Evolutionary conservation across 768 basidiomycete genomes (phyloP).

Genomic region (Hydnum rufescens): DNA sequence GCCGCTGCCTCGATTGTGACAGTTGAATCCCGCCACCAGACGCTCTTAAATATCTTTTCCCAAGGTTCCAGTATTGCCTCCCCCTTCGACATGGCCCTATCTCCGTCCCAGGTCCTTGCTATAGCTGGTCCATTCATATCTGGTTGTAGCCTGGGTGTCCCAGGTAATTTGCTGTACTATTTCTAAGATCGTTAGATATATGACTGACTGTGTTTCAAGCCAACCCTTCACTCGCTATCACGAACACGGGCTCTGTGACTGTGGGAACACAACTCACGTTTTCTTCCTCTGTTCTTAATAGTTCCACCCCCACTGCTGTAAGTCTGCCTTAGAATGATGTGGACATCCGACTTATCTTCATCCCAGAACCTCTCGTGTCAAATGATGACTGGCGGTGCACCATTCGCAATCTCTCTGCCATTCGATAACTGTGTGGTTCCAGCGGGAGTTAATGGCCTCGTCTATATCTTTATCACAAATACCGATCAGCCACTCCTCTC

Average conservation of each 20-base stretch:
- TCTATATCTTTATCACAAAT: constrained; percentile 50
- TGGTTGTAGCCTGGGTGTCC: constrained; percentile 43
- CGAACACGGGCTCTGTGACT: constrained; percentile 36
- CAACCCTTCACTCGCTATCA: constrained; percentile 38
- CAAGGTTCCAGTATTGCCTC: constrained; percentile 35
- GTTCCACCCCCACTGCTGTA: constrained; percentile 14
- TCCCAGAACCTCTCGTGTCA: constrained; percentile 44
- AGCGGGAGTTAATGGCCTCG: constrained; percentile 45
- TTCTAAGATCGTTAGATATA: not conserved
- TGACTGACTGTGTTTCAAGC: constrained; percentile 19
- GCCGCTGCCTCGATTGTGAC: constrained; percentile 59
- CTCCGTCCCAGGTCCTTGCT: constrained; percentile 48
- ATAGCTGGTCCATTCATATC: constrained; percentile 47
- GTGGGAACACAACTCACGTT: constrained; percentile 46
- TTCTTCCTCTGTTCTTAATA: constrained; percentile 25
- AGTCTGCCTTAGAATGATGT: not conserved
- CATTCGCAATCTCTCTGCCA: constrained; percentile 38
- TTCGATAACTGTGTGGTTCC: constrained; percentile 45
- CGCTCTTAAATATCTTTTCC: constrained; percentile 50
- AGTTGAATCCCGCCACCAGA: constrained; percentile 69
- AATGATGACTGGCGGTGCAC: constrained; percentile 46
- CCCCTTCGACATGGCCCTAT: constrained; percentile 55
- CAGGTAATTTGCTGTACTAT: constrained; percentile 20
- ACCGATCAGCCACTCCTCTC: constrained; percentile 41
- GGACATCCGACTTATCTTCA: constrained; percentile 12